Percentiles rank a stretch among this genome's conserved stretches.
These are phyloP conservation scores for Gymnopilus dilepis DNA, from an alignment of 768 basidiomycete species.

Conservation along the genomic window DNA sequence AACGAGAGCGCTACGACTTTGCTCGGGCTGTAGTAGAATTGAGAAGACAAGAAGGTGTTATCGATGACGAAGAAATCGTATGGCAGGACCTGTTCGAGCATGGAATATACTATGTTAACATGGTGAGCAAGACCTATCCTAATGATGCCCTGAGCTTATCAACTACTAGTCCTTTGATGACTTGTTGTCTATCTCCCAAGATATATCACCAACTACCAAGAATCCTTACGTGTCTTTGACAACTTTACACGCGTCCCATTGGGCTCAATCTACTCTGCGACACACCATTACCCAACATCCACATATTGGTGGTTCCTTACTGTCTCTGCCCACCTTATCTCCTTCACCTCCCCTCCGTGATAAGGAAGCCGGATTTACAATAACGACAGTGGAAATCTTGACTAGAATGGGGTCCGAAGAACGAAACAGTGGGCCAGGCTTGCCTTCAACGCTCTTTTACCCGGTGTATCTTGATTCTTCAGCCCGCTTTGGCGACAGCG, in stretches of 20 bases:
- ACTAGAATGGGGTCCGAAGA: constrained; percentile 27
- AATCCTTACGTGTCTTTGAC: constrained; percentile 70
- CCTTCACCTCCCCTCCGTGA: constrained; percentile 46
- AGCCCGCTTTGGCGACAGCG: constrained; percentile 74
- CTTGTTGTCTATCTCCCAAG: constrained; percentile 72
- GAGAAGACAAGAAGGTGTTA: constrained; percentile 57
- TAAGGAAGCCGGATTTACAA: constrained; percentile 73
- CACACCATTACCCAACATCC: constrained; percentile 56
- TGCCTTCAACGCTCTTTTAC: constrained; percentile 52
- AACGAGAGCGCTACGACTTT: constrained; percentile 81
- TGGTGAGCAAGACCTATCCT: no score
- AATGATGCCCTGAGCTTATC: constrained; percentile 2
- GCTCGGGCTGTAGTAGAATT: constrained; percentile 79
- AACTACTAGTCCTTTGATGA: constrained; percentile 75
- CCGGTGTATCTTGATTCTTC: constrained; percentile 75
- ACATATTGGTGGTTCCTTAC: constrained; percentile 38
- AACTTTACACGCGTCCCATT: constrained; percentile 78
- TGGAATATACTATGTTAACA: constrained; percentile 86
- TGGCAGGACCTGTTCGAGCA: constrained; percentile 73
- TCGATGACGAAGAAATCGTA: constrained; percentile 68
- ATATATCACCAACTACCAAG: constrained; percentile 74
- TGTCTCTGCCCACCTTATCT: constrained; percentile 31
- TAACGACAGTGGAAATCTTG: constrained; percentile 57
- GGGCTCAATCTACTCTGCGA: constrained; percentile 75
- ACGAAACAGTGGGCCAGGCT: constrained; percentile 11